Base-by-base conservation (phyloP, 345 rosid genomes). In the Eucalyptus curtisii region DNA sequence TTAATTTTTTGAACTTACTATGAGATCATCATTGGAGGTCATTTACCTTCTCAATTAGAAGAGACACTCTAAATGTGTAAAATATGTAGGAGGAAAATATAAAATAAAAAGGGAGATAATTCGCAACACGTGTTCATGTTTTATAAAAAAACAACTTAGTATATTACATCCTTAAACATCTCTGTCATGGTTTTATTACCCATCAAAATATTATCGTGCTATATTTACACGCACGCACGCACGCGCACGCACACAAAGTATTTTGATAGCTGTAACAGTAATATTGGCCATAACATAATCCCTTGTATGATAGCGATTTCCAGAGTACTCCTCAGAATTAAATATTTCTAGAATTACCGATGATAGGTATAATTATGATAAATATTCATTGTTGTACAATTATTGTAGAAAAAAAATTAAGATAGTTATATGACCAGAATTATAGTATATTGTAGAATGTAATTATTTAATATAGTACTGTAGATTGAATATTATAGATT, bases 211-310 rank as follows among this genome's bases (percentile, higher is more conserved):
- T 76, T 11, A 19, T 37, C 30, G 7, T 40, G 47, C 15, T 27
- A 27, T 27, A 27, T 59, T 12, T 59, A 59, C 2, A 13, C 33
- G 0, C n/a, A 5, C 2, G 30, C 2, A 13, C 33, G 0, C 7
- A 27, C n/a, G 1, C 59, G 1, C 16, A 0, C 15, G 15, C 19
- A 2, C 30, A 55, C 30, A 24, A 55, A 52, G 24, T 24, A 24
- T 55, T 55, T 55, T 40, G 47, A 40, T 20, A 40, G 2, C 30
- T 40, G 84, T 37, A 6, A 10, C 24, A 20, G 25, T 40, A 10
- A 40, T 76, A 6, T 20, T 76, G 13, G 47, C 84, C 13, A 11
- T 40, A 3, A 71, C 82, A 37, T 71, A 33, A 33, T 68, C 25
- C 13, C 12, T 33, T 33, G 44, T 17, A 17, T 33, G 6, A 71